Base-by-base conservation (phyloP, 179 eudicot species). In the Pouteria campechiana region DNA sequence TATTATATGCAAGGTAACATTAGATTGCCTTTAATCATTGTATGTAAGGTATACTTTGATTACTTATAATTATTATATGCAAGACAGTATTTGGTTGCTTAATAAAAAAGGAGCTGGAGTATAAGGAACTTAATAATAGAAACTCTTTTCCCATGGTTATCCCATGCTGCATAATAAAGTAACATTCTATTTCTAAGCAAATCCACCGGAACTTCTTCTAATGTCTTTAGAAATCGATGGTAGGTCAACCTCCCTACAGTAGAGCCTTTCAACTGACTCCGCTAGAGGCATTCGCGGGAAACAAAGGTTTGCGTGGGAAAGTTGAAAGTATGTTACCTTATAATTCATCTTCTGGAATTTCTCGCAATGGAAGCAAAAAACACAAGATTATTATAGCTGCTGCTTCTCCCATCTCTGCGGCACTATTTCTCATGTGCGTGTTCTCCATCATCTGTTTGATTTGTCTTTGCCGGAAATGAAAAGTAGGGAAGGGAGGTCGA, bases 161-260 rank as follows among this genome's bases (percentile, higher is more conserved):
- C n/a, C n/a, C n/a, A n/a, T n/a, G n/a, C n/a, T n/a, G n/a, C n/a
- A n/a, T n/a, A n/a, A n/a, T n/a, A n/a, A n/a, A n/a, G n/a, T n/a
- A n/a, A n/a, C n/a, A n/a, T n/a, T n/a, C n/a, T n/a, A n/a, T n/a
- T n/a, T n/a, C n/a, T n/a, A n/a, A n/a, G n/a, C n/a, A n/a, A n/a
- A n/a, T n/a, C n/a, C n/a, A n/a, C n/a, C n/a, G n/a, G n/a, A n/a
- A n/a, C n/a, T n/a, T n/a, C n/a, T n/a, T n/a, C n/a, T n/a, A n/a
- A n/a, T n/a, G n/a, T n/a, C n/a, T n/a, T n/a, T n/a, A n/a, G n/a
- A n/a, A n/a, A n/a, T n/a, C n/a, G n/a, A n/a, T 62, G 0, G 61
- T 48, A 18, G 61, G 67, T 16, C 56, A 46, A 8, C 9, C 55
- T 8, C 67, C 67, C 11, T 17, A 54, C 3, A 48, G 46, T 5